Percentiles rank a stretch among this genome's conserved stretches.
Conservation (phyloP, 805 yeast genomes). For the Candida bentonensis region DNA sequence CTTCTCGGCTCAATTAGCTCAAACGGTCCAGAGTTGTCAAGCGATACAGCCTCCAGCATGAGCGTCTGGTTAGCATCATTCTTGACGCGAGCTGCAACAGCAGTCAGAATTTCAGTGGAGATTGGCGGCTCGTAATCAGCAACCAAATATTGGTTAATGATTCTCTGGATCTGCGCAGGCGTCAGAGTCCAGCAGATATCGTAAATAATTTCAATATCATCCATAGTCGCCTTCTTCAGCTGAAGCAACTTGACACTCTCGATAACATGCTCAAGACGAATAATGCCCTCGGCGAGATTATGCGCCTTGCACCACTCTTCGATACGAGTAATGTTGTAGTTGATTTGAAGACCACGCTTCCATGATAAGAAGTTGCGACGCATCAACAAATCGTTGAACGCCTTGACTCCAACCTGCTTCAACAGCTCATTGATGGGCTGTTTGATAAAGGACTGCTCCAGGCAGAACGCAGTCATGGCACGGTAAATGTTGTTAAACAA, state of each 20-base stretch:
- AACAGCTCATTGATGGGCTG: conserved; percentile 74
- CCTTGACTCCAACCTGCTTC: conserved; percentile 76
- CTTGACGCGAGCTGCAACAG: conserved; percentile 41
- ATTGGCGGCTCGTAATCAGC: conserved; percentile 94
- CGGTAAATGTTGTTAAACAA: conserved; percentile 83
- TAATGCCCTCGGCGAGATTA: conserved; percentile 75
- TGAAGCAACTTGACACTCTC: conserved; percentile 91
- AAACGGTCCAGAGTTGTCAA: conserved; percentile 27
- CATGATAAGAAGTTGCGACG: conserved; percentile 88
- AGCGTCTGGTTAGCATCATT: conserved; percentile 30
- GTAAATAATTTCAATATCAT: conserved; percentile 81
- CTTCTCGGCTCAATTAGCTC: conserved; percentile 35
- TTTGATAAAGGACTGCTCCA: conserved; percentile 72
- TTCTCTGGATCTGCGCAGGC: conserved; percentile 90
- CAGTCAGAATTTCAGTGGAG: conserved; percentile 62
- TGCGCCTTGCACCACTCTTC: conserved; percentile 98
- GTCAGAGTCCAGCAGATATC: conserved; percentile 90
- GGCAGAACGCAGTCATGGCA: conserved; percentile 82
- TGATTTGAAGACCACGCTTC: conserved; percentile 95
- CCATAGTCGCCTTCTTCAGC: conserved; percentile 74
- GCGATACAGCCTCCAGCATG: conserved; percentile 26
- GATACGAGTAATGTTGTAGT: conserved; percentile 87
- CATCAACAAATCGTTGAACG: conserved; percentile 92
- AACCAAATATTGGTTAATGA: conserved; percentile 74
- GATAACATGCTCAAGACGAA: conserved; percentile 68